Evolutionary conservation across 441 rosid genomes (phyloP), one percentile per base, ranked within the genome.

Genomic region (Lagerstroemia fauriei): DNA sequence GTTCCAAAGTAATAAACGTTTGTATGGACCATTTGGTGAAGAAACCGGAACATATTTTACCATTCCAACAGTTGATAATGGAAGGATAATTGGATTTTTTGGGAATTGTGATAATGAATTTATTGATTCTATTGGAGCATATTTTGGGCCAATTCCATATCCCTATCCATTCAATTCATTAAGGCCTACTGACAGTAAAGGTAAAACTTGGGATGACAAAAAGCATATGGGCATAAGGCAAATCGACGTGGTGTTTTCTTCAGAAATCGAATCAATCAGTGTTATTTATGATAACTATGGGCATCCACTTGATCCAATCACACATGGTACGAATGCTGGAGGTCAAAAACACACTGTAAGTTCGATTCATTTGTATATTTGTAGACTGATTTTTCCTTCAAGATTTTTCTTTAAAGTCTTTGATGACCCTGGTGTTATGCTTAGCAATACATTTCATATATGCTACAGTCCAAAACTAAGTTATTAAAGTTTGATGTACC

Each of bases 81-180:
- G 82, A 9, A 79, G 56, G 56, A 79, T 79, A 3, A 31, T 70
- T 51, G 82, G 82, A 32, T 73, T 80, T 22, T 57, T n/a, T 73
- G 78, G 83, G 50, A 80, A 76, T 8, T 71, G 41, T 27, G 47
- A 66, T 29, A 9, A 38, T 73, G 18, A 29, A 27, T 31, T 12
- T 72, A 63, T 80, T 56, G 22, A 71, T 48, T 80, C 83, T 10
- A 29, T 80, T 1, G 83, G 83, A 25, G 83, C 83, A 73, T 73
- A 70, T 53, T 79, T 79, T 9, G 71, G 71, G 16, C 71, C 71
- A 11, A 31, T 66, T 25, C 71, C 71, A 18, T 38, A 66, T 31
- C 32, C 71, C 14, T 25, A 66, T 29, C 34, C 38, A 29, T 29
- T 66, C 16, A 29, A 1, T 27, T n/a, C 71, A 9, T 12, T 3